Percentiles rank a stretch among this genome's conserved stretches.
phyloP scores from a whole-genome alignment of 495 filamentous ascomycete species.

The Talaromyces stipitatus region DNA sequence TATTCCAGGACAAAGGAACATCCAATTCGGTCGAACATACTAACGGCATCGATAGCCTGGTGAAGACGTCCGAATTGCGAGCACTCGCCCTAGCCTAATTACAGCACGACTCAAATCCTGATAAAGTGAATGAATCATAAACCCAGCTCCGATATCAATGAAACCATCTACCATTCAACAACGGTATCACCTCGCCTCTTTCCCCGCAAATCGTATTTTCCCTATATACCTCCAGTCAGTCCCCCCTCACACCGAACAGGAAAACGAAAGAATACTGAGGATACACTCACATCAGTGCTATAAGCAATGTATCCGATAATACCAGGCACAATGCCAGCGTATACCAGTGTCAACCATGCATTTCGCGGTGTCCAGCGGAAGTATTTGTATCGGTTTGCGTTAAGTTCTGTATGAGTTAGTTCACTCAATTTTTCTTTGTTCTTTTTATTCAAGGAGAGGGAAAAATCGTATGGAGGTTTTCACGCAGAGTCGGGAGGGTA shows the following conservation, averaged over 20 bases:
- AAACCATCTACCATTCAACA: constrained; percentile 43
- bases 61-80: not conserved
- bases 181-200: constrained; percentile 81
- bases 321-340: constrained; percentile 60
- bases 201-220: constrained; percentile 75
- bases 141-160: not conserved
- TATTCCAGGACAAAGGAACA: not conserved
- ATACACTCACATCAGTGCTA: constrained; percentile 67
- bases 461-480: not conserved
- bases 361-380: constrained; percentile 87
- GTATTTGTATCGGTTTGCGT: constrained; percentile 81
- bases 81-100: no score
- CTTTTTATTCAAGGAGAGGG: no score
- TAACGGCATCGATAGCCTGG: no score
- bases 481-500: not conserved
- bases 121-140: constrained; percentile 2
- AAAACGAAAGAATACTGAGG: not conserved
- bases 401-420: constrained; percentile 56
- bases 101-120: not conserved
- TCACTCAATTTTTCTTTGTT: constrained; percentile 11
- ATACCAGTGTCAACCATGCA: constrained; percentile 67
- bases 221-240: constrained; percentile 41
- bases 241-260: not conserved
- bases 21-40: not conserved
- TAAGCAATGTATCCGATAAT: constrained; percentile 64